Evolutionary conservation across 352 stramenopile genomes (phyloP).

Genomic region (Globisporangium yorkense): DNA sequence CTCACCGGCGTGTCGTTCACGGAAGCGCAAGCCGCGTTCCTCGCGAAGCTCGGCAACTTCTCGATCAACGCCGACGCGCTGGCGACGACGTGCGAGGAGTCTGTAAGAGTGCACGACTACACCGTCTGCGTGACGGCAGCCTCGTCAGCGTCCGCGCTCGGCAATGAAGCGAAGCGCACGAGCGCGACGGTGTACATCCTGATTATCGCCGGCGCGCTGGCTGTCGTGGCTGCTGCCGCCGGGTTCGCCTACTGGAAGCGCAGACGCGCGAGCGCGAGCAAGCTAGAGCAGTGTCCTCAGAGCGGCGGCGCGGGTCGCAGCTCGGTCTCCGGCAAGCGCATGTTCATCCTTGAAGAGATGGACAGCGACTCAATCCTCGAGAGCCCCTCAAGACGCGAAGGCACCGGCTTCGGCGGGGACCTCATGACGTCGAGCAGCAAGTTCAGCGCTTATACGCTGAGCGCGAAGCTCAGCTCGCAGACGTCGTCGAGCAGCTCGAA

Average conservation of each 20-base stretch:
- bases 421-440: slow-evolving; percentile 4
- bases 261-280: neutral
- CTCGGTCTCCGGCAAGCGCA: slow-evolving; percentile 11
- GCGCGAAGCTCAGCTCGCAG: slow-evolving; percentile 6
- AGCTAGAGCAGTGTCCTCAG: neutral
- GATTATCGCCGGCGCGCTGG: slow-evolving; percentile 1
- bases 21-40: slow-evolving; percentile 16
- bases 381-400: neutral
- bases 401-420: neutral
- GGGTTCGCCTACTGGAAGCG: neutral
- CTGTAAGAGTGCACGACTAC: slow-evolving; percentile 14
- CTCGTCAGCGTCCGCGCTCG: neutral
- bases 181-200: slow-evolving; percentile 1
- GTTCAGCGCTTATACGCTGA: slow-evolving; percentile 1
- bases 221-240: neutral
- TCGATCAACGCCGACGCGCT: slow-evolving; percentile 19
- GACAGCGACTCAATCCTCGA: slow-evolving; percentile 14
- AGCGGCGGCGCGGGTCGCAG: neutral
- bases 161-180: neutral
- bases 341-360: slow-evolving; percentile 14
- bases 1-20: slow-evolving; percentile 20
- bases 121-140: slow-evolving; percentile 17
- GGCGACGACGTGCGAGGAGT: slow-evolving; percentile 13
- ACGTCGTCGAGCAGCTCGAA: slow-evolving; percentile 1
- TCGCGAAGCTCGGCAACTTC: slow-evolving; percentile 24